These are phyloP conservation scores for Ceratocystis destructans DNA, from an alignment of 2,329 filamentous ascomycete genomes.

Conservation along the genomic window DNA sequence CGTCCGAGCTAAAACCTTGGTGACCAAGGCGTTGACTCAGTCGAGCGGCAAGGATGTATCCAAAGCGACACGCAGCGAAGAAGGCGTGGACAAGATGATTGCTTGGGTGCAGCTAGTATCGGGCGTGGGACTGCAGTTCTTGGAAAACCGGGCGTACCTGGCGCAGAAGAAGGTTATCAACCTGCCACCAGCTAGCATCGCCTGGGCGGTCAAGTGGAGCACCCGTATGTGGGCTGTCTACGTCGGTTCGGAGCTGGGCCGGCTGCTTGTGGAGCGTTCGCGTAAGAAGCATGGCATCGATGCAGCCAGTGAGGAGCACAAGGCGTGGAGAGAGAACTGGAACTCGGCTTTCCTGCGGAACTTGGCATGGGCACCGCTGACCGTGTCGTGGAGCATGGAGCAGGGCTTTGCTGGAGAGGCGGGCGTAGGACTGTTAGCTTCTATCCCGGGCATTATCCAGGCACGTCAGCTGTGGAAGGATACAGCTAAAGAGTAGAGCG, in stretches of 20 bases:
- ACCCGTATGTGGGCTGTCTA: slow-evolving; percentile 68
- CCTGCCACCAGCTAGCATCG: slow-evolving; percentile 42
- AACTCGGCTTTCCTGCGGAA: slow-evolving; percentile 56
- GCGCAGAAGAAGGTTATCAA: slow-evolving; percentile 56
- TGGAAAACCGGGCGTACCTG: slow-evolving; percentile 77
- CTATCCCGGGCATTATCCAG: slow-evolving; percentile 29
- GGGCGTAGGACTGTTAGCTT: slow-evolving; percentile 26
- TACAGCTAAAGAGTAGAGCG: slow-evolving; percentile 21
- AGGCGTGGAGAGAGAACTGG: slow-evolving; percentile 39
- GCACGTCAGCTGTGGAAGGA: slow-evolving; percentile 30
- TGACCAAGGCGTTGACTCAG: slow-evolving; percentile 23
- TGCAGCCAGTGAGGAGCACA: slow-evolving; percentile 28
- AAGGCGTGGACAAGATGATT: slow-evolving; percentile 36
- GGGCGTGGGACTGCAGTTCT: slow-evolving; percentile 57
- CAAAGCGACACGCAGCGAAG: slow-evolving; percentile 21
- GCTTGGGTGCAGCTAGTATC: slow-evolving; percentile 54
- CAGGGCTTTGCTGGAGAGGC: slow-evolving; percentile 36
- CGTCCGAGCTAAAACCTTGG: slow-evolving; percentile 46
- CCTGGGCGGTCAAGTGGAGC: slow-evolving; percentile 54
- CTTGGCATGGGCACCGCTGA: slow-evolving; percentile 65
- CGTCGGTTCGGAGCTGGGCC: slow-evolving; percentile 59
- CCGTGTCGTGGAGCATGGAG: slow-evolving; percentile 67
- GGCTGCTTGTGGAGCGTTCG: slow-evolving; percentile 40
- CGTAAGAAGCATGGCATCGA: slow-evolving; percentile 28
- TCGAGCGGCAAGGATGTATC: slow-evolving; percentile 20